phyloP scores from a whole-genome alignment of 148 eudicot species.

The Rhododendron williamsianum region DNA sequence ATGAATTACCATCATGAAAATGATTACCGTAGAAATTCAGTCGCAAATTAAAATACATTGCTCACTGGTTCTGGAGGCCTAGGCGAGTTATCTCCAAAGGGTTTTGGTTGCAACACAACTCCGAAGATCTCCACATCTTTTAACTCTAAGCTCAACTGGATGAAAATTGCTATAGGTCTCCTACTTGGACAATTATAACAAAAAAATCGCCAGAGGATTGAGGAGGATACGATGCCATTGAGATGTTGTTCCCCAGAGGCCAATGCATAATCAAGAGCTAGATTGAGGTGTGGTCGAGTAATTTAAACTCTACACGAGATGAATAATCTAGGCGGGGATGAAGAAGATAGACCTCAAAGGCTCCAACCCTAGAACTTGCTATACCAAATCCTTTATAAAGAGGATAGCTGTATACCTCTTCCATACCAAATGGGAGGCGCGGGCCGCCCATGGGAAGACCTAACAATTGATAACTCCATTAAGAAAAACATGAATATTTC shows the following conservation, averaged over 20 bases:
- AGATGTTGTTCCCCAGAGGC: neutral
- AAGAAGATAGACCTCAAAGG: neutral
- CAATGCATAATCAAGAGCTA: neutral
- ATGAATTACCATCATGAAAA: neutral
- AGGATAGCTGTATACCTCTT: neutral
- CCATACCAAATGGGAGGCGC: neutral
- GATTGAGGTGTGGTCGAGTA: neutral
- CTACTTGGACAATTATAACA: neutral
- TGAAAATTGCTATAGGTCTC: neutral
- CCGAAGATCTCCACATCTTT: neutral
- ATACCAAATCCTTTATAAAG: neutral
- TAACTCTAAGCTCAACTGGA: neutral
- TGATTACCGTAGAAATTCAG: neutral
- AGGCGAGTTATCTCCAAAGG: neutral
- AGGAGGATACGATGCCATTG: neutral
- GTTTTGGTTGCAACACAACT: neutral
- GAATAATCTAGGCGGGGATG: neutral
- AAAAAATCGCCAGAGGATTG: neutral
- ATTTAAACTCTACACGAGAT: neutral
- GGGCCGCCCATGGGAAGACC: neutral
- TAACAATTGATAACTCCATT: neutral
- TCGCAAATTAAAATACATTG: neutral
- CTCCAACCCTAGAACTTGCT: neutral
- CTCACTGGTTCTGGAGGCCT: neutral
- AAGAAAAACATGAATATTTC: neutral